Evolutionary conservation across 139 green algal species (phyloP).

Genomic region (Trebouxia sp.): DNA sequence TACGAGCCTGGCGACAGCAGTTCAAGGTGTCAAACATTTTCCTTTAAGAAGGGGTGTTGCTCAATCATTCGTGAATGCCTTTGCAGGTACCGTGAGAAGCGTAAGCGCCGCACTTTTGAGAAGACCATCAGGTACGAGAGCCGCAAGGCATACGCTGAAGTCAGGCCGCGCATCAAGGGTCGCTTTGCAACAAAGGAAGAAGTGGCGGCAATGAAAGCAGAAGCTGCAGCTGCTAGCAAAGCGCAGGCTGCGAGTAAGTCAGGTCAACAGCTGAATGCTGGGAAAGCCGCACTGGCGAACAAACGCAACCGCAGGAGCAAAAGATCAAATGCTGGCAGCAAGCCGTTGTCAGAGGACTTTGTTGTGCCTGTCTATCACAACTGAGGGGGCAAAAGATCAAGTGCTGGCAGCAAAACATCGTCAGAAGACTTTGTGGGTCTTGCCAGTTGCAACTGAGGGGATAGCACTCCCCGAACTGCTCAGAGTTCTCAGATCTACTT

Average conservation of each 20-base stretch:
- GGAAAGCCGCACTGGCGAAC: background rate
- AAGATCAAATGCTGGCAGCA: slow-evolving; percentile 3
- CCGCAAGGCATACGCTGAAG: slow-evolving; percentile 87
- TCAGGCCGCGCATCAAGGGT: slow-evolving; percentile 83
- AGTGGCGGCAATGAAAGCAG: slow-evolving; percentile 55
- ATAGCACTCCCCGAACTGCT: no score
- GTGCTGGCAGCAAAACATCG: no score
- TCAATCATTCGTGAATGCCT: no score
- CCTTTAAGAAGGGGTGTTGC: no score
- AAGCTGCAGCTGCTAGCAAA: slow-evolving; percentile 25
- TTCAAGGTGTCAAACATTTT: no score
- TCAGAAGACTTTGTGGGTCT: no score
- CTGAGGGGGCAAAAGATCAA: no score
- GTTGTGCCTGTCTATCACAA: background rate
- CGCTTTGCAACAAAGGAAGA: slow-evolving; percentile 81
- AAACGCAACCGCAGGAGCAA: slow-evolving; percentile 10
- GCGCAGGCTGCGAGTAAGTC: background rate
- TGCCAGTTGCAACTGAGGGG: no score
- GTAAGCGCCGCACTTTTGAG: slow-evolving; percentile 74
- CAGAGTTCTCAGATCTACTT: no score
- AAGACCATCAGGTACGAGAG: slow-evolving; percentile 87
- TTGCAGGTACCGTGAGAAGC: slow-evolving; percentile 77
- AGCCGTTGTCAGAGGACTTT: slow-evolving; percentile 1
- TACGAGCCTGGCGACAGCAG: no score
- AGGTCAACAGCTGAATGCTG: background rate